Evolutionary conservation across 2,329 filamentous ascomycete species (phyloP).

Genomic region (Xylariaceae sp.): DNA sequence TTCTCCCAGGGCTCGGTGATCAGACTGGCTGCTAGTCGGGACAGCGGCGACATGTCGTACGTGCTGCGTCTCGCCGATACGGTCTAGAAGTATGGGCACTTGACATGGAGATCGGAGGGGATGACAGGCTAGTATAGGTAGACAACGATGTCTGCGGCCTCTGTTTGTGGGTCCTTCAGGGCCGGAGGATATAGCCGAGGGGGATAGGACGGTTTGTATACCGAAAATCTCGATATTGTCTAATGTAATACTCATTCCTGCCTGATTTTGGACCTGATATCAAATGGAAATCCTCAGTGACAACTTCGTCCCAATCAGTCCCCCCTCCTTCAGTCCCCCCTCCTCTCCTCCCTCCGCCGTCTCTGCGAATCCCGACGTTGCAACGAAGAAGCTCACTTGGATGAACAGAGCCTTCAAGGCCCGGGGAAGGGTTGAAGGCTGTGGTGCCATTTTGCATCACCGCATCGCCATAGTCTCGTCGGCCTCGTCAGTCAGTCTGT

Average conservation of each 20-base stretch:
- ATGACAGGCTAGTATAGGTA: not conserved
- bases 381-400: too few relatives aligned
- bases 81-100: conserved; percentile 3
- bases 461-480: too few relatives aligned
- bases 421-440: too few relatives aligned
- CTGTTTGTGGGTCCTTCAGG: not conserved
- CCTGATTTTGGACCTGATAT: too few relatives aligned
- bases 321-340: too few relatives aligned
- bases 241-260: not conserved
- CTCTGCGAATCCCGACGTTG: too few relatives aligned
- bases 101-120: not conserved
- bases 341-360: too few relatives aligned
- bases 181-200: not conserved
- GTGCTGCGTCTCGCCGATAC: conserved; percentile 23
- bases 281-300: too few relatives aligned
- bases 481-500: too few relatives aligned
- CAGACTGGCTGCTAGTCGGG: conserved; percentile 34
- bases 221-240: not conserved
- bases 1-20: conserved; percentile 31
- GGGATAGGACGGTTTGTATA: not conserved
- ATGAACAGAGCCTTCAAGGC: too few relatives aligned
- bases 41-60: conserved; percentile 27
- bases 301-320: too few relatives aligned
- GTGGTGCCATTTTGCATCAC: too few relatives aligned
- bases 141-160: not conserved